phyloP scores from a whole-genome alignment of 2,329 filamentous ascomycete genomes.

The Aspergillus fijiensis region DNA sequence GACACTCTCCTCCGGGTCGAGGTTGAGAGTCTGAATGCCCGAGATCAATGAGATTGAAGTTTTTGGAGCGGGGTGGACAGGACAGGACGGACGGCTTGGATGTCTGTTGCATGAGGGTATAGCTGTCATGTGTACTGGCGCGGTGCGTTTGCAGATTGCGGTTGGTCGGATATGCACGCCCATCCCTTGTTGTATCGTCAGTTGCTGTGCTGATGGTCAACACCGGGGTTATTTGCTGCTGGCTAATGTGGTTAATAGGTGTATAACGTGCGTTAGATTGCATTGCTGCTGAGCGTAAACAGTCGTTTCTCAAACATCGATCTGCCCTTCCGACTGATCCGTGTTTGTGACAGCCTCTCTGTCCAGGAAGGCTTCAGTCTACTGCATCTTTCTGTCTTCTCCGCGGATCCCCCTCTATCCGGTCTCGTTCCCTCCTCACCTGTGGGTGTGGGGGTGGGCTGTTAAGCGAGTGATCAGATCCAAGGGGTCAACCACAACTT shows the following conservation, averaged over 20 bases:
- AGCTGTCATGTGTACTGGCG: slow-evolving; percentile 3
- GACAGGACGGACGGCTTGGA: background rate
- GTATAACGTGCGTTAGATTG: background rate
- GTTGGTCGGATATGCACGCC: background rate
- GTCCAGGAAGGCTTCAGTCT: background rate
- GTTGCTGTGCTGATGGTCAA: background rate
- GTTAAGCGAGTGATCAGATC: background rate
- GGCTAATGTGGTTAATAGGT: background rate
- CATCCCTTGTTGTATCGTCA: background rate
- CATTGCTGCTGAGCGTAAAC: slow-evolving; percentile 1
- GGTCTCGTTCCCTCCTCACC: background rate
- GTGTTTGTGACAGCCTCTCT: slow-evolving; percentile 6
- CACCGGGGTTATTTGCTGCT: background rate
- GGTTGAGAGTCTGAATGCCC: background rate
- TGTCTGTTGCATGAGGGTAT: background rate
- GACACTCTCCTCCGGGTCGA: background rate
- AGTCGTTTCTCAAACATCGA: background rate
- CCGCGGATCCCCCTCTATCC: background rate
- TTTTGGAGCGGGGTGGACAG: background rate
- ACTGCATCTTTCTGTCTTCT: background rate
- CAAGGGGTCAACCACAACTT: background rate
- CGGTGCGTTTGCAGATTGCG: background rate
- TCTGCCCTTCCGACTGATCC: slow-evolving; percentile 4
- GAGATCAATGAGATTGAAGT: background rate
- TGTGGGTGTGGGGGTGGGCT: background rate